Evolutionary conservation across 2,329 filamentous ascomycete genomes (phyloP), one percentile per base, ranked within the genome.

Genomic region (Aspergillus chevalieri): DNA sequence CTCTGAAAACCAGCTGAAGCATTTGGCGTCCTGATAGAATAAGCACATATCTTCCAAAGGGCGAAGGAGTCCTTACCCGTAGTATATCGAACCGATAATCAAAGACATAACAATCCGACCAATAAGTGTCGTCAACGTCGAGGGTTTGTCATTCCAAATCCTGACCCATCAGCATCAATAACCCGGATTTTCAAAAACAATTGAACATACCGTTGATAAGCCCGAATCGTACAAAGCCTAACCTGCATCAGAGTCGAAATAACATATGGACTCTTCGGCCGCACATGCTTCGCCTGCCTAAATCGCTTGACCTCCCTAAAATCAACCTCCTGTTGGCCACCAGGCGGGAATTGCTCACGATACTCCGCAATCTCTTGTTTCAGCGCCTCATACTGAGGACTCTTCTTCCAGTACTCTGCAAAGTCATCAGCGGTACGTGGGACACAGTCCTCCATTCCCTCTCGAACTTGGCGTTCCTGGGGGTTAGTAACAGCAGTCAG

Each of bases 191-290:
- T 17, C 17, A 17, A 17, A 17, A 17, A 17, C 17, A 17, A 17
- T 17, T 17, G 17, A 17, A 12, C 24, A 54, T 52, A 76, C 51
- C 90, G 82, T 62, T 83, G 81, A 73, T 85, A 92, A 4, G 88
- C 89, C 64, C 91, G 83, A 77, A 84, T 86, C 14, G 92, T 74
- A 64, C 89, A 95, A n/a, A 96, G 80, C 56, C 79, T 69, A 53
- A 95, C 70, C 66, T 96, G 91, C 72, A 92, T 86, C 2, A 57
- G 51, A 57, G 86, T 87, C 0, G 87, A 91, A 36, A 95, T 77
- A 1, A 88, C 91, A 68, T 86, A 95, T 1, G 90, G 89, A 53
- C 62, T 69, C 42, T 65, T 65, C 24, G 59, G 64, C 21, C 62
- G 61, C 33, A 64, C 65, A 54, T 68, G 68, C 50, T 71, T 70